Base-by-base conservation (phyloP, 495 filamentous ascomycete genomes). In the Xylaria sp. region DNA sequence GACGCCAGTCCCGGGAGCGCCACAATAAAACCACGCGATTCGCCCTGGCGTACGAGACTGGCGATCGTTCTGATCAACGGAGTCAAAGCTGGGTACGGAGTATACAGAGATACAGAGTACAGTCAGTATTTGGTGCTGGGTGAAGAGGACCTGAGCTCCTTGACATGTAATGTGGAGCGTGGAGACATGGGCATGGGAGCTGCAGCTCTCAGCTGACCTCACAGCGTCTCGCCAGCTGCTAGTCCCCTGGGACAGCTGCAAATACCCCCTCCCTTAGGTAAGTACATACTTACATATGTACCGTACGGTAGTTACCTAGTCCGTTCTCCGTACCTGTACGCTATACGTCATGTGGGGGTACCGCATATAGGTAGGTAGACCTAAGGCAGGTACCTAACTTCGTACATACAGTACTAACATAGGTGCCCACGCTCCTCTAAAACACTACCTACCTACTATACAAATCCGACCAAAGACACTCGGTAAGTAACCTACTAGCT, bases 41-140 rank as follows among this genome's bases (percentile, higher is more conserved):
- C 2, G 46, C 40, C 26, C 8, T 53, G 63, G 46, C 26, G 29
- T 66, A 61, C 31, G 33, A 53, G 63, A 52, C 46, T 66, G 63
- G n/a, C 63, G 63, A 53, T 53, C 46, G 44, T 50, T 5, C 11
- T 44, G 40, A 46, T 64, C 26, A 29, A 37, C 43, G 19, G 43
- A 12, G 37, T 58, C 53, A n/a, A 35, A 58, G 53, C 29, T 58
- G 53, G n/a, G n/a, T n/a, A n/a, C n/a, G n/a, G n/a, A n/a, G n/a
- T n/a, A n/a, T n/a, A n/a, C n/a, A n/a, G n/a, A n/a, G n/a, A n/a
- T n/a, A n/a, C n/a, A n/a, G n/a, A n/a, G n/a, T n/a, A n/a, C n/a
- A n/a, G n/a, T n/a, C n/a, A n/a, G n/a, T n/a, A n/a, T 58, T 21
- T 33, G 12, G 17, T 53, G 33, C 53, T 14, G n/a, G 15, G 29